These are phyloP conservation scores for Aspergillus funiculosus DNA, from an alignment of 495 filamentous ascomycete genomes.

Conservation along the genomic window DNA sequence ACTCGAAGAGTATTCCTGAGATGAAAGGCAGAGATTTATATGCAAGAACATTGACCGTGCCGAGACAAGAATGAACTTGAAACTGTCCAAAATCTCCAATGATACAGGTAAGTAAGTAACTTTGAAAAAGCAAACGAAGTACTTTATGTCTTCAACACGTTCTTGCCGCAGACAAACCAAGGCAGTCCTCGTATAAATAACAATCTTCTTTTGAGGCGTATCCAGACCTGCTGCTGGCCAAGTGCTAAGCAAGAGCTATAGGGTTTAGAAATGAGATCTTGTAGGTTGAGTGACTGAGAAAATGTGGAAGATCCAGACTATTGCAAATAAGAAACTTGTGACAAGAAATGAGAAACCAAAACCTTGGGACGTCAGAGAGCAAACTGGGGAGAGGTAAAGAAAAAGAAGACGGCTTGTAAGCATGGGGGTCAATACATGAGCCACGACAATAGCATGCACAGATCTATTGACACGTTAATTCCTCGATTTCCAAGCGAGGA, in stretches of 20 bases:
- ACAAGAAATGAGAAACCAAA: too few species aligned
- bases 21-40: background rate
- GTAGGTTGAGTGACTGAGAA: too few species aligned
- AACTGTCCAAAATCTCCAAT: slow-evolving; percentile 13
- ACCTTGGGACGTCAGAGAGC: background rate
- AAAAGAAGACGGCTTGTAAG: background rate
- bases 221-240: too few species aligned
- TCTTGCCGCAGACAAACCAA: too few species aligned
- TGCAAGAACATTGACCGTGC: background rate
- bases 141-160: too few species aligned
- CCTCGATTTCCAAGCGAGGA: slow-evolving; percentile 7
- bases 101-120: background rate
- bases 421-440: slow-evolving; percentile 5
- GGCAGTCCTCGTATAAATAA: too few species aligned
- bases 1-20: slow-evolving; percentile 7
- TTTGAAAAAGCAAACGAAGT: too few species aligned
- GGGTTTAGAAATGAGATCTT: too few species aligned
- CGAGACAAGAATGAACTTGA: slow-evolving; percentile 3
- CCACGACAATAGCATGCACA: slow-evolving; percentile 20
- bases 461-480: slow-evolving; percentile 20
- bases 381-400: background rate
- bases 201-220: too few species aligned
- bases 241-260: too few species aligned
- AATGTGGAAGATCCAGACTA: too few species aligned
- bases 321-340: too few species aligned